These are phyloP conservation scores for Rehmannia glutinosa DNA, from an alignment of 257 asterid species.

Conservation along the genomic window DNA sequence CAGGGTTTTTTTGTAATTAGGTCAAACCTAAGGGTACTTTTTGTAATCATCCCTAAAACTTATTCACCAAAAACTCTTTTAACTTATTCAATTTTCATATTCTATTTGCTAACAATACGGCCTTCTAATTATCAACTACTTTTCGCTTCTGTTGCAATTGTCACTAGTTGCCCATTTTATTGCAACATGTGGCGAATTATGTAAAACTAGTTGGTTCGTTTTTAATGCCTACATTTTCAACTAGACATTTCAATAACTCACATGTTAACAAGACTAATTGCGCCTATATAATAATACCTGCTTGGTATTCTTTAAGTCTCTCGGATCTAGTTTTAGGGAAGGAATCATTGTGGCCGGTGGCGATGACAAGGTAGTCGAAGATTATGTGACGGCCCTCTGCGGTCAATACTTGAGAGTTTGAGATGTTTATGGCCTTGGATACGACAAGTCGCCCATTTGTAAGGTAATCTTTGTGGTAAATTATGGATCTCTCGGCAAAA, in stretches of 20 bases:
- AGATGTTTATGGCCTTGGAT: slow-evolving; percentile 55
- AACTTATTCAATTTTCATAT: too few relatives aligned
- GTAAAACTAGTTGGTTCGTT: too few relatives aligned
- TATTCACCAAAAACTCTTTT: too few relatives aligned
- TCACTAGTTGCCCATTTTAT: too few relatives aligned
- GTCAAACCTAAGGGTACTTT: too few relatives aligned
- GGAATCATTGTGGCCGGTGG: slow-evolving; percentile 70
- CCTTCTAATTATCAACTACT: too few relatives aligned
- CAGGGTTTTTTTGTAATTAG: too few relatives aligned
- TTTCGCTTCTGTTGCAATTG: too few relatives aligned
- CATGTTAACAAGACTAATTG: not conserved
- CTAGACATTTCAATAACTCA: too few relatives aligned
- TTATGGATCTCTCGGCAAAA: slow-evolving; percentile 65
- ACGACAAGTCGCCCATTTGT: slow-evolving; percentile 60
- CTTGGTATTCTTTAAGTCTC: slow-evolving; percentile 44
- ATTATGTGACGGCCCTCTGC: slow-evolving; percentile 49
- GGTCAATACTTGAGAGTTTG: slow-evolving; percentile 57
- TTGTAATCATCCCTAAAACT: too few relatives aligned
- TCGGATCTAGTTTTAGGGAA: slow-evolving; percentile 44
- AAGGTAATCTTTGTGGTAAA: slow-evolving; percentile 80
- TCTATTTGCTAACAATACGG: too few relatives aligned
- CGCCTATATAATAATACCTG: slow-evolving; percentile 32
- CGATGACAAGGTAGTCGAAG: slow-evolving; percentile 78
- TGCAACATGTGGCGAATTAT: too few relatives aligned
- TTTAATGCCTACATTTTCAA: not conserved